Base-by-base conservation (phyloP, 2,329 filamentous ascomycete genomes). In the Penicillium brasilianum region DNA sequence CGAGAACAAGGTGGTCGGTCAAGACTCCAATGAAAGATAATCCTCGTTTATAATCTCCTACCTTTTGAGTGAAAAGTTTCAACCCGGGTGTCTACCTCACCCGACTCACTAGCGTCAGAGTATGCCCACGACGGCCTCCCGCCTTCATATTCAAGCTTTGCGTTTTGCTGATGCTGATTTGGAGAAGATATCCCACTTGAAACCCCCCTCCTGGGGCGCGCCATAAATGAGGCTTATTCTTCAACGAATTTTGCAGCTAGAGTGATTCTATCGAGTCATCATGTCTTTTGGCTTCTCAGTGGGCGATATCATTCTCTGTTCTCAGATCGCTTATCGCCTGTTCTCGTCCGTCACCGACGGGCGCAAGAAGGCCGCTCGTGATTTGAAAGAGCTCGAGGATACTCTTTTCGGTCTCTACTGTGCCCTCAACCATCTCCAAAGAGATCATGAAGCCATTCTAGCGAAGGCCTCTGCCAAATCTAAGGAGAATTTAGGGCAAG, bases 201-300 rank as follows among this genome's bases (percentile, higher is more conserved):
- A 13, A 11, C 43, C 11, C 22, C 18, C 13, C 43, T 11, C 10
- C 25, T 13, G 11, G 14, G 16, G 11, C 7, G 20, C 4, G 13
- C 25, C 2, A 22, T 13, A 13, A 14, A 4, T 4, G n/a, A 41
- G 8, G 10, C 9, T 20, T 10, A 14, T 10, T 16, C 13, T 14
- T 4, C 4, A 14, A 13, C 13, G 18, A 28, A 28, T 22, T 25
- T n/a, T 3, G 4, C 6, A 22, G 14, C 4, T 8, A 14, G 22
- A 25, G 3, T 6, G 18, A 46, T 46, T 46, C 10, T 4, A 25
- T 25, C 6, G 11, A 22, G 9, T 3, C 20, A 46, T 16, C 43
- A 55, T 55, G 52, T 55, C 52, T 8, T 41, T 57, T 20, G 54
- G 54, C 43, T 11, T 57, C 44, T 57, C 54, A 4, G 10, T 57